A percentile compares a stretch with the other conserved stretches of the same genome.
These are phyloP conservation scores for Backusella tarrabulga DNA, from an alignment of 192 early-diverging fungal species.

Conservation along the genomic window DNA sequence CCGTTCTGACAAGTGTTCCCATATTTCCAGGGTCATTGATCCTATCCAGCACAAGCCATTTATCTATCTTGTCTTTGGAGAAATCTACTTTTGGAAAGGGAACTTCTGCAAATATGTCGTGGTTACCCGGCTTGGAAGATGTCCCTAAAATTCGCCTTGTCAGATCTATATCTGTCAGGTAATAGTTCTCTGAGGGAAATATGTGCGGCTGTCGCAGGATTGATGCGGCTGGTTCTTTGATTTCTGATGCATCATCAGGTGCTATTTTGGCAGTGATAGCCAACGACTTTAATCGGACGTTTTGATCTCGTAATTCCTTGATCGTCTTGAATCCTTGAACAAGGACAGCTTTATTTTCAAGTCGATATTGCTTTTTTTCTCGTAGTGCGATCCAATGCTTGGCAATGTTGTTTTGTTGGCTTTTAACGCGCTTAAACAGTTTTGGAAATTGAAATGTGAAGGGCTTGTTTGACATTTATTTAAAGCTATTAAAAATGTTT, in stretches of 20 bases:
- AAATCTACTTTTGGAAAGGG: constrained; percentile 35
- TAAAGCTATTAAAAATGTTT: neutral
- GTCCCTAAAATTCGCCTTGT: constrained; percentile 47
- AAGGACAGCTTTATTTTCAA: constrained; percentile 14
- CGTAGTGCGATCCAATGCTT: constrained; percentile 32
- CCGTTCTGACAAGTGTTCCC: constrained; percentile 46
- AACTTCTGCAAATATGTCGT: constrained; percentile 51
- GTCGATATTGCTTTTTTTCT: constrained; percentile 32
- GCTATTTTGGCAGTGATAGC: constrained; percentile 22
- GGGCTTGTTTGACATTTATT: constrained; percentile 15
- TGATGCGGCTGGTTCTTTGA: constrained; percentile 24
- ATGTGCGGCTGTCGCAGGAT: constrained; percentile 15
- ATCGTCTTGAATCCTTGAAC: constrained; percentile 37
- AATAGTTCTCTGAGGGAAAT: constrained; percentile 42
- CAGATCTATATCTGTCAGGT: constrained; percentile 33
- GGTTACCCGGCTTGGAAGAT: constrained; percentile 31
- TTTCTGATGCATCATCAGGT: constrained; percentile 8
- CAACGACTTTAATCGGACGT: constrained; percentile 17
- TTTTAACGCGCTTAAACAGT: constrained; percentile 8
- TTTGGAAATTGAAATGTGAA: constrained; percentile 4
- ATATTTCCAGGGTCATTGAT: constrained; percentile 47
- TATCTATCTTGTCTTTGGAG: neutral
- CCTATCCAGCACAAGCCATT: constrained; percentile 42
- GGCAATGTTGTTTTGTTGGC: constrained; percentile 17
- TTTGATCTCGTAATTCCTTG: constrained; percentile 17